Evolutionary conservation across 129 eudicot genomes (phyloP), one percentile per base, ranked within the genome.

Genomic region (Tagetes patula): DNA sequence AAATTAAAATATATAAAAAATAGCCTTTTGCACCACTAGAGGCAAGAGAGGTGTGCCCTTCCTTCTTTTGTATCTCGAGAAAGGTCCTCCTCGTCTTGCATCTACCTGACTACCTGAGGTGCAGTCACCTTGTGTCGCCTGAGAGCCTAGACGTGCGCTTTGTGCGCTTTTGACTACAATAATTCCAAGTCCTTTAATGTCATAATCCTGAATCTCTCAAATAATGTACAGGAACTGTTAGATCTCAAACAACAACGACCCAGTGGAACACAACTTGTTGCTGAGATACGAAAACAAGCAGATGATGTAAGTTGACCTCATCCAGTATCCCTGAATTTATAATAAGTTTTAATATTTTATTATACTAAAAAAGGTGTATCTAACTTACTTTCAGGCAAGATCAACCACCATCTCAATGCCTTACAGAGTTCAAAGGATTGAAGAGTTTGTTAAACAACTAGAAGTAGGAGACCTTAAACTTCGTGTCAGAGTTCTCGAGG

Each of bases 401-500:
- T 72, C 96, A 72, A 75, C 67, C 81, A 84, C 99, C 14, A 75
- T 94, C 59, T 90, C 99, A 48, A 94, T 94, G 99, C 99, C 99
- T 75, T 94, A 83, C 84, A 77, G 99, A 80, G 88, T 94, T 79
- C 99, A 90, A 81, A 74, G 81, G 59, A 94, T 94, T 69, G 99
- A 94, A 83, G 97, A 94, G 82, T 82, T 94, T 62, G 96, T 85
- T 37, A 90, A 94, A 79, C 96, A 94, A 48, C 88, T 94, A 67
- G 99, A 94, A 73, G 59, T 88, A n/a, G 99, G 99, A 71, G 99
- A 94, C 69, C 11, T 94, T 37, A 94, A 94, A 84, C 97, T 94
- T 41, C 91, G 97, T 64, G 99, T 94, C 62, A 79, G 97, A 62
- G 99, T 94, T 76, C 89, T 94, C 9, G 99, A 94, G 98, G 98